phyloP scores from a whole-genome alignment of 805 yeast genomes.

The Diddensiella santjacobensis region DNA sequence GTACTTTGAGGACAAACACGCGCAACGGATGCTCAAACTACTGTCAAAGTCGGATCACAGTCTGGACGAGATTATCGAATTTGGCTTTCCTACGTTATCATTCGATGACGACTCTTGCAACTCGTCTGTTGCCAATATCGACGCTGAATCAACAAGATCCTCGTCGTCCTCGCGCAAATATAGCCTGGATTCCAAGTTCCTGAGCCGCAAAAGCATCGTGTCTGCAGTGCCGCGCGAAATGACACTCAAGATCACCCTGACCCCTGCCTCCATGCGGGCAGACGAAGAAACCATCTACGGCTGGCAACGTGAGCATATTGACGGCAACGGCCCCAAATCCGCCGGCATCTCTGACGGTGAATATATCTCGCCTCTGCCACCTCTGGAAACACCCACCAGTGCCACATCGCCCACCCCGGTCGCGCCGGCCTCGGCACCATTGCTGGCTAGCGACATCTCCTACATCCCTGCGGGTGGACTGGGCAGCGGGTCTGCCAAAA shows the following conservation, averaged over 20 bases:
- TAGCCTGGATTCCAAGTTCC: not conserved
- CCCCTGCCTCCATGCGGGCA: conserved; percentile 28
- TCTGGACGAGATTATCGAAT: conserved; percentile 27
- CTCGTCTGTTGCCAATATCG: not conserved
- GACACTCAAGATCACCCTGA: conserved; percentile 27
- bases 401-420: conserved; percentile 1
- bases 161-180: not conserved
- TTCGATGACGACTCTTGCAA: not conserved
- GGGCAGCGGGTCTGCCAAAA: conserved; percentile 13
- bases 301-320: conserved; percentile 27
- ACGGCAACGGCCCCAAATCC: conserved; percentile 1
- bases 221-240: conserved; percentile 22
- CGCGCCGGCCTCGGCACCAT: not conserved
- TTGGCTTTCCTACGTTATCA: conserved; percentile 23
- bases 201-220: not conserved
- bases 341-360: not conserved
- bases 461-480: conserved; percentile 18
- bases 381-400: not conserved
- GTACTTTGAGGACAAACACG: conserved; percentile 20
- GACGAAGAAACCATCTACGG: conserved; percentile 28
- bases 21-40: conserved; percentile 18
- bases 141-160: not conserved
- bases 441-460: conserved; percentile 6
- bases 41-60: conserved; percentile 15
- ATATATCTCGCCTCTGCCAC: not conserved